phyloP scores from a whole-genome alignment of 805 yeast genomes.

The Candida namnaoensis region DNA sequence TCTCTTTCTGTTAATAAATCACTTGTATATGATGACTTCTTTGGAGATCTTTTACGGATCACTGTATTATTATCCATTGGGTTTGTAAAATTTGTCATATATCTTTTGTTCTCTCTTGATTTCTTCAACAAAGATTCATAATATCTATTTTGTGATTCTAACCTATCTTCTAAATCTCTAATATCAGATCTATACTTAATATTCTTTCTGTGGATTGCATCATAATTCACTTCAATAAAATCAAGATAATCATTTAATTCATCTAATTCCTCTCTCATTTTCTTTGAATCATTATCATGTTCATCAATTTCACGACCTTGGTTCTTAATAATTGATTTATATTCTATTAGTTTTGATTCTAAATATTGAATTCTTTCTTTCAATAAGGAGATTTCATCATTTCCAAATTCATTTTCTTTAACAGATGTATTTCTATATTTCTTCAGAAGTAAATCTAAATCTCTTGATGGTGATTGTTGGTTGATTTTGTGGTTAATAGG shows the following conservation, averaged over 20 bases:
- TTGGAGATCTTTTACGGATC: neutral
- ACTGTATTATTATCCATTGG: neutral
- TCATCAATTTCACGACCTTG: neutral
- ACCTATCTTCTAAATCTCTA: neutral
- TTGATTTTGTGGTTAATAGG: no score
- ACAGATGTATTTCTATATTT: neutral
- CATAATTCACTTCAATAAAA: neutral
- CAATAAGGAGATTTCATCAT: neutral
- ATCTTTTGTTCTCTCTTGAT: constrained; percentile 9
- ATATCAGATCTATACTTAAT: no score
- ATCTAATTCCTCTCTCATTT: neutral
- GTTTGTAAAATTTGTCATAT: constrained; percentile 11
- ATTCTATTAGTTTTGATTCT: neutral
- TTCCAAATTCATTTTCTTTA: no score
- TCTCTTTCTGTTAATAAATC: no score
- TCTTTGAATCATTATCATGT: no score
- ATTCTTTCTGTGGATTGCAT: no score
- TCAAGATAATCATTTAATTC: neutral
- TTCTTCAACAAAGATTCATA: neutral
- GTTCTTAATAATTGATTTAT: neutral
- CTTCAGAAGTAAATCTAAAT: no score
- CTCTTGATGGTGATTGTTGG: no score
- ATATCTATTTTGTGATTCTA: neutral
- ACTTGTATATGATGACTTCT: neutral
- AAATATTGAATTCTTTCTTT: neutral